Conservation (phyloP, 257 asterid genomes). For the Oldenlandia corymbosa region DNA sequence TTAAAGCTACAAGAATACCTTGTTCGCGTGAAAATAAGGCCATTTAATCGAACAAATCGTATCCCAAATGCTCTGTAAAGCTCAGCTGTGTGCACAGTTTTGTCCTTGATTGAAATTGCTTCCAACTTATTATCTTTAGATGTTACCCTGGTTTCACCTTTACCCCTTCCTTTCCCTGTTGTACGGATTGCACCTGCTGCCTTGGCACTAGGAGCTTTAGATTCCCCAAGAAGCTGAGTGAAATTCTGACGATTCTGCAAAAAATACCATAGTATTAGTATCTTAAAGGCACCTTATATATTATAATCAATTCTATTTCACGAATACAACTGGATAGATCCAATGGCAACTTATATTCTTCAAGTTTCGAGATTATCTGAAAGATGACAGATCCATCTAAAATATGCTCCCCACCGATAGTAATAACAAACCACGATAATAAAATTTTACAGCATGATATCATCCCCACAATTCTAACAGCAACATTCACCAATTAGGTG, state of each 20-base stretch:
- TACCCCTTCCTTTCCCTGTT: conserved; percentile 58
- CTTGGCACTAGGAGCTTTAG: conserved; percentile 44
- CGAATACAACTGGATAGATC: neutral
- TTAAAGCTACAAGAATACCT: conserved; percentile 43
- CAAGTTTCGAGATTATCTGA: too few species aligned
- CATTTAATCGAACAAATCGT: conserved; percentile 76
- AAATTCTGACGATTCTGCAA: conserved; percentile 75
- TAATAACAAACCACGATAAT: neutral
- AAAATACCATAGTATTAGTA: neutral
- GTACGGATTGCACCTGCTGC: conserved; percentile 28
- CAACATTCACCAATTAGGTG: too few species aligned
- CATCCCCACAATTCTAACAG: too few species aligned
- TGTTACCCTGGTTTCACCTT: conserved; percentile 46
- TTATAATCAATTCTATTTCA: too few species aligned
- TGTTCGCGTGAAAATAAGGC: conserved; percentile 84
- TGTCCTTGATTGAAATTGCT: conserved; percentile 37
- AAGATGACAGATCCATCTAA: too few species aligned
- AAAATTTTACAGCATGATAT: neutral
- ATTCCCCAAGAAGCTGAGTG: conserved; percentile 49
- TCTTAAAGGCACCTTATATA: too few species aligned
- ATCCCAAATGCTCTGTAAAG: conserved; percentile 50
- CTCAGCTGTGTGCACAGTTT: conserved; percentile 37
- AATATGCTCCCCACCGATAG: too few species aligned
- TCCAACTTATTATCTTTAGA: conserved; percentile 42
- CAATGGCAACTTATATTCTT: neutral